Evolutionary conservation across 306 rosid genomes (phyloP).

Genomic region (Vigna nakashimae): DNA sequence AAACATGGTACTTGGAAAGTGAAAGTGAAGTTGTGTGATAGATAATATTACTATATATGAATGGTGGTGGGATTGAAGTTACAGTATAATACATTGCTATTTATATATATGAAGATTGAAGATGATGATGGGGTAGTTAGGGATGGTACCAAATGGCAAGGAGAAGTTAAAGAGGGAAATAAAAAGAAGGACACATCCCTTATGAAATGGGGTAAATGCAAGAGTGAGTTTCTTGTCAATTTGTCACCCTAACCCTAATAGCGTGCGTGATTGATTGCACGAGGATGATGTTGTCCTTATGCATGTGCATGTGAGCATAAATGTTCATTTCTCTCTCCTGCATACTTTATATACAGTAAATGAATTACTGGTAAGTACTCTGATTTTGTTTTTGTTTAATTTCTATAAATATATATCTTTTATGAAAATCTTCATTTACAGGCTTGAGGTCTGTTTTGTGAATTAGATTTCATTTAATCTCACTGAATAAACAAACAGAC

Average conservation of each 20-base stretch:
- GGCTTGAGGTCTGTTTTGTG: not conserved
- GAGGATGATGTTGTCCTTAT: slow-evolving; percentile 10
- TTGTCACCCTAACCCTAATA: not conserved
- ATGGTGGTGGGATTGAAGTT: not conserved
- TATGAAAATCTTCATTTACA: not conserved
- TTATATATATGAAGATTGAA: not conserved
- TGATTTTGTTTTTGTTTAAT: not conserved
- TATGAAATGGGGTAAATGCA: slow-evolving; percentile 25
- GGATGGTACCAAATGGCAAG: not conserved
- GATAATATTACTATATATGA: not conserved
- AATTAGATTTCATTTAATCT: not conserved
- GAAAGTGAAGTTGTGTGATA: slow-evolving; percentile 3
- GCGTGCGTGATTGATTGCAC: not conserved
- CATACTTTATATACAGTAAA: not conserved
- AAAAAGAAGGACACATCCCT: slow-evolving; percentile 3
- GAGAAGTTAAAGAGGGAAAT: slow-evolving; percentile 15
- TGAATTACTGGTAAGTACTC: not conserved
- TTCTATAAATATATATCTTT: no score
- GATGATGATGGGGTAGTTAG: not conserved
- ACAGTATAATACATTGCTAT: not conserved
- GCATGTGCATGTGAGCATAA: slow-evolving; percentile 7
- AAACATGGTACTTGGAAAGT: not conserved
- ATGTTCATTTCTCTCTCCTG: not conserved
- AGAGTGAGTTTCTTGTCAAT: slow-evolving; percentile 12
- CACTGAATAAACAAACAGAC: no score